phyloP scores from a whole-genome alignment of 225 moss, liverwort and hornwort genomes.

The Takakia lepidozioides region DNA sequence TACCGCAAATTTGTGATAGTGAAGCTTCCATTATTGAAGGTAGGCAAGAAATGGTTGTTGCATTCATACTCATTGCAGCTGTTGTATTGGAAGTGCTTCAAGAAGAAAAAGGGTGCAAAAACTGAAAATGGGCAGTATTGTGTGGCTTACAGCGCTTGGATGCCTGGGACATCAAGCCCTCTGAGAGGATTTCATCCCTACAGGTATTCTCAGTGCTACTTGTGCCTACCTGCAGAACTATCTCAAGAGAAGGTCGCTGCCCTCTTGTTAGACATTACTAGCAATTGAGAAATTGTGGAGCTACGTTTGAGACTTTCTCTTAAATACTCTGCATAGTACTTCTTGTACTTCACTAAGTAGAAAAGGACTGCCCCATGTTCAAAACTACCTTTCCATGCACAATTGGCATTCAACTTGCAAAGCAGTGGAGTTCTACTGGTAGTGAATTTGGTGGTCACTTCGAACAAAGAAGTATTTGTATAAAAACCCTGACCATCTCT shows the following conservation, averaged over 20 bases:
- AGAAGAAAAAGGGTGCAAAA: background rate
- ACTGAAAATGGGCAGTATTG: background rate
- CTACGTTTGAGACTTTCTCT: no score
- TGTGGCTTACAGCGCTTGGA: constrained; percentile 47
- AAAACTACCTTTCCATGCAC: background rate
- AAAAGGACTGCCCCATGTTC: no score
- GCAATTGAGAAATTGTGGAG: no score
- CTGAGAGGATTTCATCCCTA: constrained; percentile 66
- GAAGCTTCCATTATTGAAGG: constrained; percentile 67
- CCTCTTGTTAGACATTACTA: no score
- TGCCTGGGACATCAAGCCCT: constrained; percentile 67
- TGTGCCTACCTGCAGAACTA: no score
- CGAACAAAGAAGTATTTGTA: background rate
- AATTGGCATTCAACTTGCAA: background rate
- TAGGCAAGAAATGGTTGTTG: constrained; percentile 5
- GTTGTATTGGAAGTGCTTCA: background rate
- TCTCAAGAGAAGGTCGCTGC: no score
- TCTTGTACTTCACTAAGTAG: no score
- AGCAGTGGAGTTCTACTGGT: no score
- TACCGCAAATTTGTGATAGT: constrained; percentile 69
- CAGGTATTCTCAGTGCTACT: constrained; percentile 40
- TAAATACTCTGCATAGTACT: no score
- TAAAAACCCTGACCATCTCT: background rate
- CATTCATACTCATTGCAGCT: background rate
- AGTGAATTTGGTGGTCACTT: no score